Conservation (phyloP, 1,284 basidiomycete species). For the Phylloboletellus chloephorus region DNA sequence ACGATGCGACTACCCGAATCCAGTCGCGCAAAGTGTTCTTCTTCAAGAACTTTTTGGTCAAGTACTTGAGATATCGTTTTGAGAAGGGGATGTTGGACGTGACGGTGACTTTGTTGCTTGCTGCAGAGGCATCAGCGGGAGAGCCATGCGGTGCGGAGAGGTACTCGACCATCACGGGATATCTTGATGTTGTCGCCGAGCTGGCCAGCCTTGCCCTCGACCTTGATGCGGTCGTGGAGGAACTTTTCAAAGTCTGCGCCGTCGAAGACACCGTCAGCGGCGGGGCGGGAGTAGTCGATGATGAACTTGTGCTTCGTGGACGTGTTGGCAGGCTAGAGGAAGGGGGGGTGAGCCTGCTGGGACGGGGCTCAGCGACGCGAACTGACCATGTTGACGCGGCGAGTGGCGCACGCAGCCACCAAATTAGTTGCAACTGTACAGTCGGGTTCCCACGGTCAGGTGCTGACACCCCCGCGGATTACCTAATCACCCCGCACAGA, state of each 20-base stretch:
- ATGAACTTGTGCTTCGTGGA: constrained; percentile 85
- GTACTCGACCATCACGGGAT: constrained; percentile 66
- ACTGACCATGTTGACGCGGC: constrained; percentile 63
- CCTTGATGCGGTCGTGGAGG: constrained; percentile 92
- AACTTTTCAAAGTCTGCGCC: constrained; percentile 89
- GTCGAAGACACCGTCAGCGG: constrained; percentile 86
- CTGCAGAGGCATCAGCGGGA: constrained; percentile 29
- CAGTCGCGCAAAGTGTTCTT: constrained; percentile 83
- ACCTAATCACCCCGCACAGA: constrained; percentile 10
- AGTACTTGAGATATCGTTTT: constrained; percentile 90
- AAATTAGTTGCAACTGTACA: constrained; percentile 44
- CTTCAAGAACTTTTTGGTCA: constrained; percentile 95
- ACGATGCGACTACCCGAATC: constrained; percentile 86
- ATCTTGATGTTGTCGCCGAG: constrained; percentile 84
- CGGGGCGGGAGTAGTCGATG: constrained; percentile 93
- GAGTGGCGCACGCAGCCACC: too few relatives aligned
- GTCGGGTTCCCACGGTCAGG: constrained; percentile 24
- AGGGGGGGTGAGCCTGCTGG: constrained; percentile 77
- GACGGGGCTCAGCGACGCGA: constrained; percentile 89
- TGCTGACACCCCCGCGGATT: too few relatives aligned
- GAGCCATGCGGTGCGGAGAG: not conserved
- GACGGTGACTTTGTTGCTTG: constrained; percentile 75
- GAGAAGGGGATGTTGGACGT: constrained; percentile 83
- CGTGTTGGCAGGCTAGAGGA: constrained; percentile 51
- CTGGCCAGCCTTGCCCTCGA: constrained; percentile 76